Evolutionary conservation across 225 moss, liverwort and hornwort genomes (phyloP), one percentile per base, ranked within the genome.

Genomic region (Polytrichum formosum): DNA sequence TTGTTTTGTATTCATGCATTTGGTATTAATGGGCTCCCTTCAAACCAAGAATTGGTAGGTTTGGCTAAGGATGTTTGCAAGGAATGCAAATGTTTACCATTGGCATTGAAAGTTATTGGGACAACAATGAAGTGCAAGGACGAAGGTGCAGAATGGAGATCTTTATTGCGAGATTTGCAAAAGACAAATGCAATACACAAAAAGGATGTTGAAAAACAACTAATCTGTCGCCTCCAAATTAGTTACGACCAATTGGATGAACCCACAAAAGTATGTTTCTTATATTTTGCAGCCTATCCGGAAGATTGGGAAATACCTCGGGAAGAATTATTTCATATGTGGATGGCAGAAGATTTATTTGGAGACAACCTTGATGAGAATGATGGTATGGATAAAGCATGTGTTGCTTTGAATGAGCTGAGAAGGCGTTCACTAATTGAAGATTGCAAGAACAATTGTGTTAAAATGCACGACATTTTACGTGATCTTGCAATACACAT

Each of bases 31-130:
- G 4, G 10, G 8, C 21, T 18, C 18, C 55, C 20, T 28, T 56
- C 28, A 17, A 54, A 23, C 4, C 23, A 68, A 18, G 46, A 68
- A 30, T 58, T 21, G 56, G 19, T 58, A n/a, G n/a, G 26, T 13
- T 21, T 67, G 46, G 68, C 67, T 4, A 28, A 27, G 18, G 25
- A 55, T 28, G 25, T 68, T 17, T 68, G 68, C 56, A 56, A 55
- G 20, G 72, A 72, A 54, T 72, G 63, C 18, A 72, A 72, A 20
- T 26, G 63, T 18, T 63, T 72, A 1, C 63, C 63, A 5, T 64
- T 72, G 28, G 72, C 72, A 2, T 29, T 72, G 63, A 72, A 72
- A 26, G 72, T 63, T 4, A 55, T 72, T 64, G 72, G 63, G 0
- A 28, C 20, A 27, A 54, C 63, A 53, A 72, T 72, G 54, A 17